Conservation (phyloP, 2,329 filamentous ascomycete species). For the Aspergillus calidoustus region DNA sequence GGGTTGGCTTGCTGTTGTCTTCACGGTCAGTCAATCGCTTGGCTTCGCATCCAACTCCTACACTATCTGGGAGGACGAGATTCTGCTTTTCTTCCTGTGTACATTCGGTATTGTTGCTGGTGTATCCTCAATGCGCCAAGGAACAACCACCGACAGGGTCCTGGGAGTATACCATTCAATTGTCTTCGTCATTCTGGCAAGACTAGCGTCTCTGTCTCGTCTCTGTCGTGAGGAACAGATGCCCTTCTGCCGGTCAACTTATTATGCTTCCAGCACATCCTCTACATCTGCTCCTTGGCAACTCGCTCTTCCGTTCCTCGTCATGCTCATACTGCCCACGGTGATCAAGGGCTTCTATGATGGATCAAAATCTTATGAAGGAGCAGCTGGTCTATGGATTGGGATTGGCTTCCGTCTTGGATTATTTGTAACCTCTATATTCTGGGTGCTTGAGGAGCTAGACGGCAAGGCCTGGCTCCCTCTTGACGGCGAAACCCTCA, state of each 20-base stretch:
- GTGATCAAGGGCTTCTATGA: conserved; percentile 82
- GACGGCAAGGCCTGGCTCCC: conserved; percentile 81
- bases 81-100: conserved; percentile 85
- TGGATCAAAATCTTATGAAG: conserved; percentile 85
- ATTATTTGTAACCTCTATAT: conserved; percentile 74
- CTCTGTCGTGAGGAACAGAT: conserved; percentile 98
- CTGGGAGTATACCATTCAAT: conserved; percentile 84
- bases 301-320: conserved; percentile 75
- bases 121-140: conserved; percentile 74
- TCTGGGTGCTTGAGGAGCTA: conserved; percentile 88
- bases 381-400: conserved; percentile 83
- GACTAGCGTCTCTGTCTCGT: conserved; percentile 82
- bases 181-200: conserved; percentile 77
- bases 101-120: conserved; percentile 82
- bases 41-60: conserved; percentile 98
- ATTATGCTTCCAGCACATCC: conserved; percentile 88
- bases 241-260: conserved; percentile 93
- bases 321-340: conserved; percentile 73
- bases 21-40: conserved; percentile 84
- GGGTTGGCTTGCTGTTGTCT: conserved; percentile 83
- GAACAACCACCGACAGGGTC: conserved; percentile 68
- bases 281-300: conserved; percentile 95
- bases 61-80: conserved; percentile 98
- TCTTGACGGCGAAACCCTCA: conserved; percentile 65
- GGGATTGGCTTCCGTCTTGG: conserved; percentile 77